phyloP scores from a whole-genome alignment of 345 rosid species.

The Populus ilicifolia region DNA sequence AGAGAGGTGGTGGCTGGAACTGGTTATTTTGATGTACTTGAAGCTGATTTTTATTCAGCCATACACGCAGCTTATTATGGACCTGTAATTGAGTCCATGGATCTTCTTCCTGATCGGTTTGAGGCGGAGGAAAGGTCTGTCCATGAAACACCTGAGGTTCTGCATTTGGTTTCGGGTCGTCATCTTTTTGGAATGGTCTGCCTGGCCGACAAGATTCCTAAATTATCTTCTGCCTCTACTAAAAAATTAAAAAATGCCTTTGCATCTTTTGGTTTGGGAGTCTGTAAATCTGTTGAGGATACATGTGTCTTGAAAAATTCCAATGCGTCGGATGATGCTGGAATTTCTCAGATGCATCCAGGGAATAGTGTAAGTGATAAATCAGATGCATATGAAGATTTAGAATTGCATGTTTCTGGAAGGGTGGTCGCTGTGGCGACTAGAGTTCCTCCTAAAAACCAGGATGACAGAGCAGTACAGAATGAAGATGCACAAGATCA shows the following conservation, averaged over 20 bases:
- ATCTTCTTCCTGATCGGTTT: conserved; percentile 81
- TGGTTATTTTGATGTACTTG: conserved; percentile 66
- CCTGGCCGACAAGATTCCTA: conserved; percentile 46
- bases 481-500: conserved; percentile 52
- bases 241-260: conserved; percentile 39
- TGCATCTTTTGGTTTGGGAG: conserved; percentile 26
- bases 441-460: conserved; percentile 61
- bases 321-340: conserved; percentile 24
- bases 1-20: conserved; percentile 64
- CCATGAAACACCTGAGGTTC: conserved; percentile 62
- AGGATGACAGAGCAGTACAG: conserved; percentile 24
- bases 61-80: conserved; percentile 75
- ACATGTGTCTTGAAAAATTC: conserved; percentile 16
- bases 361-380: conserved; percentile 24
- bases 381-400: conserved; percentile 77
- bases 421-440: conserved; percentile 71
- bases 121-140: conserved; percentile 98
- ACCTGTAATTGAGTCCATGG: conserved; percentile 70
- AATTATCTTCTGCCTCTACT: conserved; percentile 42
- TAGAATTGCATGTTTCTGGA: conserved; percentile 75
- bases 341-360: conserved; percentile 26
- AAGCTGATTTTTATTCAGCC: conserved; percentile 85
- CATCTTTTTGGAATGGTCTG: conserved; percentile 90
- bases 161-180: conserved; percentile 89
- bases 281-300: conserved; percentile 27